phyloP scores from a whole-genome alignment of 2,329 filamentous ascomycete species.

The Thyridium curvatum region DNA sequence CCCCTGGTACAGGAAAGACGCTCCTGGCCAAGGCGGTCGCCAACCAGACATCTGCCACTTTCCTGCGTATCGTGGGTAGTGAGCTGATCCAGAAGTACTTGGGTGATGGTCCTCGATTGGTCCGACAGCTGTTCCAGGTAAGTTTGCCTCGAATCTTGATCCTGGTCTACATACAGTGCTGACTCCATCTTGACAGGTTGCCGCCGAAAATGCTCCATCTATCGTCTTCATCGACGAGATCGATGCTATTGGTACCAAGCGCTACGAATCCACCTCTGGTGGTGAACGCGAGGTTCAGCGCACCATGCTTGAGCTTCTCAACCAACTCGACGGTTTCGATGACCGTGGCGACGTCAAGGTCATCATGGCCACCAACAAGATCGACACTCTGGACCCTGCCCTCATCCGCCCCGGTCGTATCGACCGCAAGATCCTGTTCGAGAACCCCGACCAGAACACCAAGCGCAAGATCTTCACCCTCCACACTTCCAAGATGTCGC shows the following conservation, averaged over 20 bases:
- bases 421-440: constrained; percentile 87
- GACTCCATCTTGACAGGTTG: constrained; percentile 50
- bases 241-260: constrained; percentile 97
- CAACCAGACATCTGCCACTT: constrained; percentile 98
- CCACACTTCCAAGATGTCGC: constrained; percentile 97
- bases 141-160: background rate
- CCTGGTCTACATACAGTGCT: constrained; percentile 4
- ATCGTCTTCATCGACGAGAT: constrained; percentile 99
- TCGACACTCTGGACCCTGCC: constrained; percentile 92
- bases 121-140: constrained; percentile 90
- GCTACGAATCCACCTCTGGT: constrained; percentile 94
- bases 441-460: constrained; percentile 73
- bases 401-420: constrained; percentile 96
- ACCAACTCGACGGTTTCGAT: constrained; percentile 97
- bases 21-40: constrained; percentile 94
- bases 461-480: constrained; percentile 97
- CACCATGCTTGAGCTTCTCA: constrained; percentile 96
- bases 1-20: constrained; percentile 94
- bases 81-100: constrained; percentile 99
- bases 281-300: constrained; percentile 96
- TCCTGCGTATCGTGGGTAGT: constrained; percentile 92
- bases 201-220: constrained; percentile 89
- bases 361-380: constrained; percentile 99
- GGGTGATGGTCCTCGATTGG: constrained; percentile 88
- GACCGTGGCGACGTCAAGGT: constrained; percentile 99